Evolutionary conservation across 106 monocot genomes (phyloP).

Genomic region (Ottelia alismoides): DNA sequence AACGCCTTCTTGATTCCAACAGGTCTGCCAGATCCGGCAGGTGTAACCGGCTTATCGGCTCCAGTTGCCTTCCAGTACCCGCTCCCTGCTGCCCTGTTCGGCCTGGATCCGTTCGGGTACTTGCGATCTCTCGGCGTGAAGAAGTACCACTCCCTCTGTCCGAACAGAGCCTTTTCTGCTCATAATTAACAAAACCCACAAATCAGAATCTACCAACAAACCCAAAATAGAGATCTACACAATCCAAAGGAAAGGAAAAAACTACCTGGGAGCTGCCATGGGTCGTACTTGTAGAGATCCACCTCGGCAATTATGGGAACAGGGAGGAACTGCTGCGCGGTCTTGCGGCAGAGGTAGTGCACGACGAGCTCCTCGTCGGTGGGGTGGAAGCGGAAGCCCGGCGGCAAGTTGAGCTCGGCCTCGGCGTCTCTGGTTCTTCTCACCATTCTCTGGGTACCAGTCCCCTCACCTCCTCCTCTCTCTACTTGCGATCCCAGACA

Average conservation of each 20-base stretch:
- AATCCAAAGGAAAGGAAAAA: too few species aligned
- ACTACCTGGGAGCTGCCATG: constrained; percentile 50
- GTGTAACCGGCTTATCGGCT: constrained; percentile 40
- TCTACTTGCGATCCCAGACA: too few species aligned
- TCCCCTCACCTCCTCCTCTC: too few species aligned
- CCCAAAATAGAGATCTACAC: neutral
- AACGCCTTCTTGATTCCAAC: constrained; percentile 59
- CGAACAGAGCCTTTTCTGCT: constrained; percentile 31
- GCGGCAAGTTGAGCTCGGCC: constrained; percentile 42
- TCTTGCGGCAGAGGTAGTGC: constrained; percentile 37
- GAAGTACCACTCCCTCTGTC: constrained; percentile 44
- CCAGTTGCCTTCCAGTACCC: constrained; percentile 59
- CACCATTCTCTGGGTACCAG: constrained; percentile 14
- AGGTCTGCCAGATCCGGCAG: constrained; percentile 8
- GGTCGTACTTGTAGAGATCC: constrained; percentile 49
- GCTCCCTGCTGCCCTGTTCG: constrained; percentile 30
- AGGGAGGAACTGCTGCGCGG: constrained; percentile 10
- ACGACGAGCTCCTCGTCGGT: constrained; percentile 58
- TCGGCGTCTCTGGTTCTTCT: constrained; percentile 28
- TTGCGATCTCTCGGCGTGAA: constrained; percentile 43
- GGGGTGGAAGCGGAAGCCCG: constrained; percentile 63
- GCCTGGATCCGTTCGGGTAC: constrained; percentile 40
- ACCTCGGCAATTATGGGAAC: constrained; percentile 58
- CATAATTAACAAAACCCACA: constrained; percentile 2
- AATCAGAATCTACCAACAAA: neutral